These are phyloP conservation scores for Fusarium miscanthi DNA, from an alignment of 2,329 filamentous ascomycete genomes.

Conservation along the genomic window DNA sequence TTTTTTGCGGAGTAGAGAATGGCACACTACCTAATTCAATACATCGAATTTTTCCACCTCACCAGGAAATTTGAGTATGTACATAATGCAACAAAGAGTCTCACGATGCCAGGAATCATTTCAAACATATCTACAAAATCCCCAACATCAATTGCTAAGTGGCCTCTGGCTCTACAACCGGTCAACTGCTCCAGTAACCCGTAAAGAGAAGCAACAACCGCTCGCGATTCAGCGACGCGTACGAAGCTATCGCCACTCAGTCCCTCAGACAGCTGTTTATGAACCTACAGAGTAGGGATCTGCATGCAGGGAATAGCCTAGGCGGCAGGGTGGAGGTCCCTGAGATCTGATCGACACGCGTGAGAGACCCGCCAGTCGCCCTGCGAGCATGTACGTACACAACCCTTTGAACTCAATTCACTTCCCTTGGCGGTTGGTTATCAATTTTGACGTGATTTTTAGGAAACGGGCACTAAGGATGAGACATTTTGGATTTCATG, in stretches of 20 bases:
- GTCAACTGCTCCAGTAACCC: neutral
- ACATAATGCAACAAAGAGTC: neutral
- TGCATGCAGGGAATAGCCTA: conserved; percentile 39
- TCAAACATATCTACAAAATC: neutral
- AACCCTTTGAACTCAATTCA: conserved; percentile 41
- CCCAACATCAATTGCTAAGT: neutral
- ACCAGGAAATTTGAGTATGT: neutral
- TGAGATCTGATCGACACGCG: conserved; percentile 48
- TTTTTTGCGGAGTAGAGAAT: neutral
- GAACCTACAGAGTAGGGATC: conserved; percentile 36
- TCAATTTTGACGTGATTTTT: conserved; percentile 2
- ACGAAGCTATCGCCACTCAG: conserved; percentile 39
- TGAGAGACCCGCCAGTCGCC: conserved; percentile 35
- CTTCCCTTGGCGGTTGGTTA: neutral
- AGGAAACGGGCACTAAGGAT: neutral
- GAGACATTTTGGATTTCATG: neutral
- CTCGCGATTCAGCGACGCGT: conserved; percentile 23
- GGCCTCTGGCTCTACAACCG: neutral
- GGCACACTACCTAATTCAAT: neutral
- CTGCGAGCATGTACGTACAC: conserved; percentile 12
- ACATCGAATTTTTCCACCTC: neutral
- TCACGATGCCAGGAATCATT: neutral
- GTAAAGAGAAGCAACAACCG: conserved; percentile 21
- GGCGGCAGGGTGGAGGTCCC: conserved; percentile 44
- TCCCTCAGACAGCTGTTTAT: conserved; percentile 23